phyloP scores from a whole-genome alignment of 306 rosid species.

The Styphnolobium japonicum region DNA sequence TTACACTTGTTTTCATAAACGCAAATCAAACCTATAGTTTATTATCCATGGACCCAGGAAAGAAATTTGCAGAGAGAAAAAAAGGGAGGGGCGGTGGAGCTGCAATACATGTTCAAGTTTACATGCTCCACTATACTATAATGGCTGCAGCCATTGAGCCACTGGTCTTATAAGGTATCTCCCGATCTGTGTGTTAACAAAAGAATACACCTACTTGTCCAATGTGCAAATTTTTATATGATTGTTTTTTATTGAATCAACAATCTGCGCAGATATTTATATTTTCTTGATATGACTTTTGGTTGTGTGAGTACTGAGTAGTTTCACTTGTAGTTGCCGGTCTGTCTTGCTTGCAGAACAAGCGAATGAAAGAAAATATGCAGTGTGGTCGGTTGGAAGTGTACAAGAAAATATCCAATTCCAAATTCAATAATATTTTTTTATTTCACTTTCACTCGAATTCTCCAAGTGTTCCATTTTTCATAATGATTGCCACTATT shows the following conservation, averaged over 20 bases:
- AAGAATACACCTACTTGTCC: not conserved
- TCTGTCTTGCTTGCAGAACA: constrained; percentile 2
- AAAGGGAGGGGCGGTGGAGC: too few relatives aligned
- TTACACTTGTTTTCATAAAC: too few relatives aligned
- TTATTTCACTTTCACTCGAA: not conserved
- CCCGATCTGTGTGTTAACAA: not conserved
- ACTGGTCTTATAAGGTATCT: not conserved
- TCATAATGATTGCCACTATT: too few relatives aligned
- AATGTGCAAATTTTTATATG: not conserved
- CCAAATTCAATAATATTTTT: not conserved
- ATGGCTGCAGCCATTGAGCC: not conserved
- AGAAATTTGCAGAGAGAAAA: too few relatives aligned
- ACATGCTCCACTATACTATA: not conserved
- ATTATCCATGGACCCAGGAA: too few relatives aligned
- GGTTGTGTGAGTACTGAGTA: not conserved
- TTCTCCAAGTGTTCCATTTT: too few relatives aligned
- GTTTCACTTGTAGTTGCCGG: not conserved
- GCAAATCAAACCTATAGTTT: too few relatives aligned
- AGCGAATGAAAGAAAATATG: not conserved
- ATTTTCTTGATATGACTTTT: not conserved
- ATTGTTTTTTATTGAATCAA: not conserved
- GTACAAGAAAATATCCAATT: not conserved
- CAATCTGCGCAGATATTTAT: not conserved
- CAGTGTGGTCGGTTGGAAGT: not conserved
- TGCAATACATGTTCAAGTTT: not conserved